These are phyloP conservation scores for Gossypium davidsonii DNA, from an alignment of 441 rosid genomes.

Conservation along the genomic window DNA sequence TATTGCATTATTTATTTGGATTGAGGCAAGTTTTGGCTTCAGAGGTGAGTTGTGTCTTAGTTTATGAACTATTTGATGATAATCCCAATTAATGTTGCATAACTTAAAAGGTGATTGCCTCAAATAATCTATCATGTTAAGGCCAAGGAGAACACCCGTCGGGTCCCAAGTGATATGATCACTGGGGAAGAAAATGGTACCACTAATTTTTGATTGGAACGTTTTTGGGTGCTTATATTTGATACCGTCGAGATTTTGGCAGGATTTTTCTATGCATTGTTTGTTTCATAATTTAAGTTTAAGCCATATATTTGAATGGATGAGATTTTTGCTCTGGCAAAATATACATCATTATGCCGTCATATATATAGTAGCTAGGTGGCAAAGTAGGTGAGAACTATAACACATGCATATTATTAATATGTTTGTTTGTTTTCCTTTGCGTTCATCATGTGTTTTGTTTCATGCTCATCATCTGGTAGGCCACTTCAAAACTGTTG, in stretches of 20 bases:
- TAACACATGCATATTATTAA: not conserved
- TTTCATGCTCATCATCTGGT: not conserved
- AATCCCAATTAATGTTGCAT: constrained; percentile 35
- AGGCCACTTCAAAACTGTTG: not conserved
- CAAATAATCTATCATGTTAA: constrained; percentile 15
- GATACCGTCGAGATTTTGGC: too few species aligned
- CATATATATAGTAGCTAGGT: not conserved
- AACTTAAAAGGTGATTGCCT: constrained; percentile 36
- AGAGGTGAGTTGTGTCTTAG: not conserved
- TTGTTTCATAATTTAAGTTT: not conserved
- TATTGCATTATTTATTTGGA: not conserved
- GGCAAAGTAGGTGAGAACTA: not conserved
- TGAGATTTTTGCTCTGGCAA: not conserved
- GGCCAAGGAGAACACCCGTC: constrained; percentile 27
- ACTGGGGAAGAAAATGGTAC: constrained; percentile 31
- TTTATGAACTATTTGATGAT: constrained; percentile 31
- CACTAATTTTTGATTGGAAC: not conserved
- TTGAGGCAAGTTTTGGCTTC: not conserved
- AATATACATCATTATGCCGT: too few species aligned
- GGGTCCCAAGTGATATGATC: constrained; percentile 22
- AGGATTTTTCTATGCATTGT: too few species aligned
- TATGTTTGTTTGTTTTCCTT: not conserved
- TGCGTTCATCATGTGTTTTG: not conserved
- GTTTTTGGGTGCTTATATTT: too few species aligned
- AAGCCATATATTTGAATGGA: not conserved